Conservation (phyloP, 2,329 filamentous ascomycete genomes). For the Monosporascus sp. region DNA sequence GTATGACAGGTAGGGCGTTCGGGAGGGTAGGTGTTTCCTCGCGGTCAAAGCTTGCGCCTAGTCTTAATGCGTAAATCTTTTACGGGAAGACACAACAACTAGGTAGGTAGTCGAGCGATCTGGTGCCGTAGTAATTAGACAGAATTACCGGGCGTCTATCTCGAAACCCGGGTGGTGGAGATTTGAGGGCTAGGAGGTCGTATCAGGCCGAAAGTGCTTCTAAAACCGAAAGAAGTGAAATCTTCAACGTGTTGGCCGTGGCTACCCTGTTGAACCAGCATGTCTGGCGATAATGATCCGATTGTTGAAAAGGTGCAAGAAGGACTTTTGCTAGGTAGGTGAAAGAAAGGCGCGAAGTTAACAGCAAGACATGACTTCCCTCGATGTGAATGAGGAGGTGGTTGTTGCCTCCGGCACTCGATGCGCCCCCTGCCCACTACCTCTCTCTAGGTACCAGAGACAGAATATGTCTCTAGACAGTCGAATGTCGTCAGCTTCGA, state of each 20-base stretch:
- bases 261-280: constrained; percentile 8
- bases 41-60: background rate
- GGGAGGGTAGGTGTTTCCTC: background rate
- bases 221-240: constrained; percentile 2
- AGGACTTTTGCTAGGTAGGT: background rate
- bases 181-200: background rate
- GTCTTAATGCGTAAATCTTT: background rate
- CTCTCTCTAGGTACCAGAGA: background rate
- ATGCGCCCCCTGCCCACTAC: background rate
- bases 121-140: background rate
- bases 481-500: background rate
- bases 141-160: background rate
- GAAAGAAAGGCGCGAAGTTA: background rate
- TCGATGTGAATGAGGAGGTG: background rate
- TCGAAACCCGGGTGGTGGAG: background rate
- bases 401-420: background rate
- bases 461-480: background rate
- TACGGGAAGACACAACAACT: background rate
- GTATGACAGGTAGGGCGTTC: background rate
- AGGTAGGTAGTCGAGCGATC: background rate
- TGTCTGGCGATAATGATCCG: constrained; percentile 6
- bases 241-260: constrained; percentile 4
- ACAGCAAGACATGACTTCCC: background rate
- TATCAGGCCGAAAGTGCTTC: background rate
- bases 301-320: constrained; percentile 1